Evolutionary conservation across 2,329 filamentous ascomycete species (phyloP), one percentile per base, ranked within the genome.

Genomic region (Botrytis sinoallii): DNA sequence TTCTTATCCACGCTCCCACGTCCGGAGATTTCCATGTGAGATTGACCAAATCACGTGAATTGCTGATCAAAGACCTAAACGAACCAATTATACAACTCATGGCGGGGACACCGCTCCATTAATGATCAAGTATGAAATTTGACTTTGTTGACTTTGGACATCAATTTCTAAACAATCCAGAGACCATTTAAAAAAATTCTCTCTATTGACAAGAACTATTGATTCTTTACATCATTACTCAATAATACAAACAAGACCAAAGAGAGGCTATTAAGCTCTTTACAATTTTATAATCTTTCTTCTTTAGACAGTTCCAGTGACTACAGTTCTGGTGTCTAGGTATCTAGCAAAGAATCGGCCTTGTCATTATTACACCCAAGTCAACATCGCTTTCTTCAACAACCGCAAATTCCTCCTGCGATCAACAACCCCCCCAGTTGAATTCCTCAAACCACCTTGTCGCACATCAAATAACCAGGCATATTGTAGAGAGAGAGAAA

Each of bases 161-260:
- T 32, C 29, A 76, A 77, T 57, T 55, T 40, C 65, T 55, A 67
- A 52, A 38, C 46, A 67, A 67, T 38, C 65, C 65, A 40, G 65
- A 55, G 44, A 67, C 25, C 52, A 57, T 38, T 57, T 38, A 16
- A 57, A 68, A 68, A 68, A 57, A 57, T 68, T 68, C 48, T 68
- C 65, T 68, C 61, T 68, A 55, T 29, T 55, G 35, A 57, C 35
- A 67, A 67, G 64, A 52, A 52, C 64, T 38, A 52, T 68, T 66
- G 70, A 73, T 77, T 78, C 77, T 77, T 70, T 74, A 77, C 76
- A 73, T 74, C 77, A 61, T 77, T 74, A 70, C 72, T 73, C 52
- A 20, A 70, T 35, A 64, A 29, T 35, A 29, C 32, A 44, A 16
- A 63, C 46, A 46, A 38, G 44, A 40, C 18, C 32, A 18, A 67